Base-by-base conservation (phyloP, 1,284 basidiomycete species). In the Pseudozyma pruni region DNA sequence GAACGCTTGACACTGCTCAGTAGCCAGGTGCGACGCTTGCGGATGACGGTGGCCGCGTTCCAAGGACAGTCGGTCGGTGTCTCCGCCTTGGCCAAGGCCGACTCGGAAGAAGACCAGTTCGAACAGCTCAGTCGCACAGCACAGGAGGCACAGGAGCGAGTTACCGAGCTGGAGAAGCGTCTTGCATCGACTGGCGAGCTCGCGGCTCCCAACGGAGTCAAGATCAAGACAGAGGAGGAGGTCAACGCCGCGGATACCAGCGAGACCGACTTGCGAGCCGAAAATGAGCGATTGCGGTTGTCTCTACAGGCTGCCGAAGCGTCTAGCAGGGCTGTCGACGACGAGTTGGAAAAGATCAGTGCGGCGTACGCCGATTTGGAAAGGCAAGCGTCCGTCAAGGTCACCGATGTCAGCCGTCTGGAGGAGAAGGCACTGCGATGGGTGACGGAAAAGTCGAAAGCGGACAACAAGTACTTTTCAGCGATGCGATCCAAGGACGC, bases 401-500 rank as follows among this genome's bases (percentile, higher is more conserved):
- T 93, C 1, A 91, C 91, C 68, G 91, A 95, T 55, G 85, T 97
- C 25, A 85, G 87, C 37, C 86, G 85, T 14, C 85, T 90, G 78
- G 95, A 98, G 81, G 90, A 93, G 48, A 89, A 88, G 59, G 79
- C 94, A 45, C 82, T 83, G 49, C 81, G 82, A 11, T 74, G 83
- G 22, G 79, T 80, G 3, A 83, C 82, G n/a, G 84, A 85, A 56
- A 91, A 88, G 89, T 91, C 92, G 13, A 97, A 95, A 84, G 89
- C 91, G 19, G 94, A 98, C 76, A 96, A 94, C 85, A 96, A 94
- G 84, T 98, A 90, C 83, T 98, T 90, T 81, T 88, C 91, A 23
- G 89, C 90, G 6, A 93, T 95, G 90, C 89, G 92, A 31, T 89
- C 90, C 56, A 94, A 92, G 81, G 94, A 97, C 66, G 89, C 90